A percentile compares a stretch with the other conserved stretches of the same genome.
Conservation (phyloP, 2,329 filamentous ascomycete genomes). For the Fusarium napiforme region DNA sequence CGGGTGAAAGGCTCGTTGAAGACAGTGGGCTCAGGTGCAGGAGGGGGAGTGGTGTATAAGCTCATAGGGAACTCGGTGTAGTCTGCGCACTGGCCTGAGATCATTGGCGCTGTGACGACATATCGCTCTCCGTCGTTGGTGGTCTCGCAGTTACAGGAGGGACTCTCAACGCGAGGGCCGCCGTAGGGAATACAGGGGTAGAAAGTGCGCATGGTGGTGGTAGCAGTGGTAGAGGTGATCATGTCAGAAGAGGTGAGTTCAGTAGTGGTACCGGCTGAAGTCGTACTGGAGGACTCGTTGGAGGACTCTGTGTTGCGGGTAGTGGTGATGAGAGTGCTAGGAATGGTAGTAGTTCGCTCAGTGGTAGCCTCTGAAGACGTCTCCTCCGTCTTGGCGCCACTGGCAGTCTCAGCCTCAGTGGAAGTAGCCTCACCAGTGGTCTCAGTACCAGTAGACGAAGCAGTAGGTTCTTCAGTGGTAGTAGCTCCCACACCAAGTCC, state of each 20-base stretch:
- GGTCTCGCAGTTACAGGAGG: constrained; percentile 13
- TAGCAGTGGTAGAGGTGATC: background rate
- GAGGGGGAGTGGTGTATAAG: background rate
- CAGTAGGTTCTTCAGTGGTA: background rate
- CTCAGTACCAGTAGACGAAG: background rate
- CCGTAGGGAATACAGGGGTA: background rate
- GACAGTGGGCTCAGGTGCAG: background rate
- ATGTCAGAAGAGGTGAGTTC: background rate
- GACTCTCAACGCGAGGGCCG: background rate
- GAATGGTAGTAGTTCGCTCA: background rate
- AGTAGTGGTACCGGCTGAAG: background rate
- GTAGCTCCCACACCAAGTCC: background rate
- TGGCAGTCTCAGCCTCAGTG: background rate
- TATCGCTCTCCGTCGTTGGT: background rate
- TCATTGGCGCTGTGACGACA: background rate
- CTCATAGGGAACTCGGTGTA: constrained; percentile 14
- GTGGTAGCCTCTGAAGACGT: background rate
- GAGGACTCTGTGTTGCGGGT: constrained; percentile 4
- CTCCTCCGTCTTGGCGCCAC: background rate
- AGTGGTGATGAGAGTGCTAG: constrained; percentile 10
- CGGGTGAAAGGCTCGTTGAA: background rate
- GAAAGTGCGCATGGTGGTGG: background rate
- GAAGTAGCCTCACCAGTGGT: background rate
- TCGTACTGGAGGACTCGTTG: background rate
- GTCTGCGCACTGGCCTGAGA: background rate